Base-by-base conservation (phyloP, 768 basidiomycete species). In the Termitomyces heimii region DNA sequence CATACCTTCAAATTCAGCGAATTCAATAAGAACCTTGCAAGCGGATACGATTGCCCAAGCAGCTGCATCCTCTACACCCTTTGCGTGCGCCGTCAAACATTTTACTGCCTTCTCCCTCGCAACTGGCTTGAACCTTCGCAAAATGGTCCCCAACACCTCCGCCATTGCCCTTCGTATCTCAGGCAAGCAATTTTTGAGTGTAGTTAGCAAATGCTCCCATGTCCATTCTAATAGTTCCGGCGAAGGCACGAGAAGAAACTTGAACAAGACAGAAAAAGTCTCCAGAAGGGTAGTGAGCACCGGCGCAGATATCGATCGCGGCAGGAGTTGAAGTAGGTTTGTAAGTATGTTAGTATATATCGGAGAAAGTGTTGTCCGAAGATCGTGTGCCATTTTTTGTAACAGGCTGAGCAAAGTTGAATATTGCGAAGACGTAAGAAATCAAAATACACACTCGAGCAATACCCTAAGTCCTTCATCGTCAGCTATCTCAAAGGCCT, bases 91-190 rank as follows among this genome's bases (percentile, higher is more conserved):
- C 2, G 78, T 78, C 66, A 95, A 74, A 14, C 89, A 57, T 3
- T 65, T 62, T 5, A 92, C 77, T 0, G 85, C 81, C 47, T 76
- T 75, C 53, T 81, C 82, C 31, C 88, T 74, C 8, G 77, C 75
- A 13, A 79, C 75, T 1, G 74, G 71, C 68, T 91, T 90, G 53
- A 94, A 71, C 62, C 89, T 79, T 49, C 94, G 77, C 43, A 96
- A 65, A 0, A 88, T 79, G 0, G 82, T 83, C 0, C 86, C 91
- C 95, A 92, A 97, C 4, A 92, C 91, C 65, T 97, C 93, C 0
- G 92, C 88, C 10, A 89, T 79, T 1, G 88, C 84, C 26, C 88
- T 74, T 65, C 89, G 89, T 2, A 92, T 80, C 57, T 94, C 89
- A 0, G 82, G 78, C 55, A 80, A 72, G 66, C 88, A 91, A 56